These are phyloP conservation scores for Podochytrium sp. DNA, from an alignment of 192 early-diverging fungal species.

Conservation along the genomic window DNA sequence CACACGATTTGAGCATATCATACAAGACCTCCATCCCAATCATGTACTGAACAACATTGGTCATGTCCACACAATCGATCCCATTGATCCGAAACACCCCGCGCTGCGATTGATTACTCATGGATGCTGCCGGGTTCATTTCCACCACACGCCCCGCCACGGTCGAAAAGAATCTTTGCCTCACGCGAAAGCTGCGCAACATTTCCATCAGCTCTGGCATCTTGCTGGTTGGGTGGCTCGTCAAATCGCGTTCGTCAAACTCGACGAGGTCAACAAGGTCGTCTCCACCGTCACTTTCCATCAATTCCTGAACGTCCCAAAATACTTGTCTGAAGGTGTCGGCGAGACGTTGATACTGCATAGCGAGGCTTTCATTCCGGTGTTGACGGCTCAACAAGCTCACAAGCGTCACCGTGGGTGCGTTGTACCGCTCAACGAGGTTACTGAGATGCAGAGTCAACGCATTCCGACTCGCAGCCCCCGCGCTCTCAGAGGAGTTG, in stretches of 20 bases:
- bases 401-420: not conserved
- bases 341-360: slow-evolving; percentile 12
- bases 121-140: not conserved
- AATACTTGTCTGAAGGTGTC: slow-evolving; percentile 13
- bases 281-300: not conserved
- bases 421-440: slow-evolving; percentile 13
- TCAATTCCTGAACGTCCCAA: not conserved
- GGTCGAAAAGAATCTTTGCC: slow-evolving; percentile 9
- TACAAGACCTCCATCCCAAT: slow-evolving; percentile 3
- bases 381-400: slow-evolving; percentile 17
- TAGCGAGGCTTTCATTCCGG: not conserved
- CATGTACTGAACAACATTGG: slow-evolving; percentile 19
- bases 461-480: not conserved
- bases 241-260: slow-evolving; percentile 19
- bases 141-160: not conserved
- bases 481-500: not conserved
- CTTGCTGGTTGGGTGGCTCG: not conserved
- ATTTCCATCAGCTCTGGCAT: not conserved
- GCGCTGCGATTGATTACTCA: not conserved
- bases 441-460: slow-evolving; percentile 3
- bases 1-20: slow-evolving; percentile 8
- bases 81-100: slow-evolving; percentile 22
- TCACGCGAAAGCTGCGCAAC: not conserved
- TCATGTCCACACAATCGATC: slow-evolving; percentile 29
- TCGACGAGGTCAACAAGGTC: not conserved